These are phyloP conservation scores for Helichrysum umbraculigerum DNA, from an alignment of 129 eudicot genomes.

Conservation along the genomic window DNA sequence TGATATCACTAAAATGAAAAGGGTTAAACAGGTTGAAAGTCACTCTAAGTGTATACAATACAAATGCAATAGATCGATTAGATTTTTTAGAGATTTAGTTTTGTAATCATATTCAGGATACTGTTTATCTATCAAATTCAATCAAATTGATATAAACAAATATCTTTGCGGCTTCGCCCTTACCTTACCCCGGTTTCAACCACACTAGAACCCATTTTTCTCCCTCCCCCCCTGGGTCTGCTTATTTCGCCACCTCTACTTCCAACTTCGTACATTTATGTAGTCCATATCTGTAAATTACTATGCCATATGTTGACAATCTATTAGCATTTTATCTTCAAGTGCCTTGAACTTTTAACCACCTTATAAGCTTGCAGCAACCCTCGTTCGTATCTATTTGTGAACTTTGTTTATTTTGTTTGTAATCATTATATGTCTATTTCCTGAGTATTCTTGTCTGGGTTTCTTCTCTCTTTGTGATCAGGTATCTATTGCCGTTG, in stretches of 20 bases:
- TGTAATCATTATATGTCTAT: background rate
- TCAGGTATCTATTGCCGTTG: slow-evolving; percentile 87
- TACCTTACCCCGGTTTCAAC: background rate
- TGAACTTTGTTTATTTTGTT: background rate
- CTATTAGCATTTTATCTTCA: background rate
- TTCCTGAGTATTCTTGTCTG: background rate
- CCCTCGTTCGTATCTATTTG: background rate
- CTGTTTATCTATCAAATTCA: background rate
- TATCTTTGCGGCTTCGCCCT: background rate
- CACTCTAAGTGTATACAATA: background rate
- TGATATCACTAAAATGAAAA: background rate
- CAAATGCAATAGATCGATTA: background rate
- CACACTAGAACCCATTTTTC: background rate
- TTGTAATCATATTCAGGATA: background rate
- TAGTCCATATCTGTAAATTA: background rate
- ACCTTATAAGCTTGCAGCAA: background rate
- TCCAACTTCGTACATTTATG: background rate
- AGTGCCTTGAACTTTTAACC: background rate
- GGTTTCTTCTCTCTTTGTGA: slow-evolving; percentile 16
- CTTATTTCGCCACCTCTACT: background rate
- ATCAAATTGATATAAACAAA: background rate
- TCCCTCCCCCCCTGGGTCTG: background rate
- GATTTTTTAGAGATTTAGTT: background rate
- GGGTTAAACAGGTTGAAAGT: slow-evolving; percentile 5
- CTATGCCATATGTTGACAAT: background rate